phyloP scores from a whole-genome alignment of 2,329 filamentous ascomycete species.

The Aspergillus calidoustus region DNA sequence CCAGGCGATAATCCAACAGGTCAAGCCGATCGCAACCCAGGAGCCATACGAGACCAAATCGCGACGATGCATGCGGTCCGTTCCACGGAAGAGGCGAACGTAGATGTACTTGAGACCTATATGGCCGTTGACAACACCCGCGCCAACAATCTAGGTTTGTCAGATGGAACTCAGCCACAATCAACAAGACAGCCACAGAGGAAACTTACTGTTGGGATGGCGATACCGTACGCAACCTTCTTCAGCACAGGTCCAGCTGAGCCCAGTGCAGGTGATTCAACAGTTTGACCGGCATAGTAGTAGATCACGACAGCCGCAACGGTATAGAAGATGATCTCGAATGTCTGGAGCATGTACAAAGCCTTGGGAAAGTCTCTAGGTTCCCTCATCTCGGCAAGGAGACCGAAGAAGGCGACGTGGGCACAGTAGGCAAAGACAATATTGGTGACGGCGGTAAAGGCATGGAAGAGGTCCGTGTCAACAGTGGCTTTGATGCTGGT shows the following conservation, averaged over 20 bases:
- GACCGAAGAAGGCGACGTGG: slow-evolving; percentile 51
- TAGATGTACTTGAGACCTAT: slow-evolving; percentile 69
- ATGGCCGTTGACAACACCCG: slow-evolving; percentile 69
- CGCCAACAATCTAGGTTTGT: slow-evolving; percentile 59
- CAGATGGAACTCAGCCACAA: too few relatives aligned
- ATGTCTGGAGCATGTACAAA: slow-evolving; percentile 61
- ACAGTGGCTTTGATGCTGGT: neutral
- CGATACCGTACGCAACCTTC: slow-evolving; percentile 69
- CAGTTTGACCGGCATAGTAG: slow-evolving; percentile 62
- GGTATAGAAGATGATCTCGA: slow-evolving; percentile 65
- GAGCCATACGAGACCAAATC: slow-evolving; percentile 53
- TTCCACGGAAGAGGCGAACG: slow-evolving; percentile 63
- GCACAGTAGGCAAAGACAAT: slow-evolving; percentile 21
- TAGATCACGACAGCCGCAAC: slow-evolving; percentile 69
- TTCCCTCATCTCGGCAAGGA: slow-evolving; percentile 65
- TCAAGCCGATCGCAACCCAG: slow-evolving; percentile 61
- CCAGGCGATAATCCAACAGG: slow-evolving; percentile 64
- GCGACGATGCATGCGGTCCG: slow-evolving; percentile 53
- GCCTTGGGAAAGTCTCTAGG: slow-evolving; percentile 63
- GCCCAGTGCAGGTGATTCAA: slow-evolving; percentile 66
- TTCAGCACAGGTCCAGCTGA: slow-evolving; percentile 59
- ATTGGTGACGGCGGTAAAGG: slow-evolving; percentile 13
- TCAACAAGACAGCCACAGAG: neutral
- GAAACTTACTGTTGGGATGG: slow-evolving; percentile 52
- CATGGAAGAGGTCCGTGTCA: neutral